Evolutionary conservation across 1,139 yeast species (phyloP).

Genomic region (Tardiomyces depauwii): DNA sequence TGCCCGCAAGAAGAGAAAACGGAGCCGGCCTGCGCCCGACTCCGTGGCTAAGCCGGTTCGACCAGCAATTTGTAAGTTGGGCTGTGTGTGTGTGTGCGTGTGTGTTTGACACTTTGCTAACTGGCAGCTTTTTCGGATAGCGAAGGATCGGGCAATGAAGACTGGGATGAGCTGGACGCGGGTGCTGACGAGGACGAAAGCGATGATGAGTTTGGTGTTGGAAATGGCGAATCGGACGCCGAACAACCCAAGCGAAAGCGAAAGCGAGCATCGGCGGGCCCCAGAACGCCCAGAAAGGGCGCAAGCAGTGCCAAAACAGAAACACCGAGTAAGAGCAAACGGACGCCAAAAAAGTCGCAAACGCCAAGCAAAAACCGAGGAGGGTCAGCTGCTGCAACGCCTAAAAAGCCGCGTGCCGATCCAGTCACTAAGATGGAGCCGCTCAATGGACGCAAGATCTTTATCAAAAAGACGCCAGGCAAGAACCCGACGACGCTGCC

Average conservation of each 20-base stretch:
- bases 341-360: constrained; percentile 3
- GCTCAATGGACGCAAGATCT: background rate
- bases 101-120: no score
- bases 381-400: background rate
- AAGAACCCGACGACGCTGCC: background rate
- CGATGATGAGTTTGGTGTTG: constrained; percentile 19
- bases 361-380: constrained; percentile 2
- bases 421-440: background rate
- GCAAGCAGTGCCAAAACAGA: background rate
- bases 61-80: no score
- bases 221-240: background rate
- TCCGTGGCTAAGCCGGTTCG: background rate
- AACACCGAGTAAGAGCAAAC: background rate
- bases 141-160: background rate
- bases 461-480: background rate
- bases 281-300: constrained; percentile 8
- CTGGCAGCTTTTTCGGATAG: no score
- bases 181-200: constrained; percentile 14
- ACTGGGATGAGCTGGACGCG: background rate
- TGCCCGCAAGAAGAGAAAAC: constrained; percentile 1
- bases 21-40: background rate
- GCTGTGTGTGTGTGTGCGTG: no score
- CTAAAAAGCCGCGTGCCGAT: background rate
- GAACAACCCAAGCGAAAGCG: background rate
- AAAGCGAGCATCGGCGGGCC: background rate